Conservation (phyloP, 2,329 filamentous ascomycete species). For the Colletotrichum lupini region DNA sequence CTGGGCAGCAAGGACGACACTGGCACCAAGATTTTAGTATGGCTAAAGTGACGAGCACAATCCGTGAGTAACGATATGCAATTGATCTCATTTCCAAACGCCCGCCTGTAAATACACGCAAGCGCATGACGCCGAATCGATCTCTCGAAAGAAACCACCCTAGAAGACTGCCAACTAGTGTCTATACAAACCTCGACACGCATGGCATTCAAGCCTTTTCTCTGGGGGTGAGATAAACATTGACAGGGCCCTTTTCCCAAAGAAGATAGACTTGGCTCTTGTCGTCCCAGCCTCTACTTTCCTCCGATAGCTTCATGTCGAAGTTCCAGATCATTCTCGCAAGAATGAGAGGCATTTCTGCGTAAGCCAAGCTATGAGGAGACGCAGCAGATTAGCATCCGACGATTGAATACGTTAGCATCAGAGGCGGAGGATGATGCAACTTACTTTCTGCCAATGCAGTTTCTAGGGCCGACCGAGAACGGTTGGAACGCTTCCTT, state of each 20-base stretch:
- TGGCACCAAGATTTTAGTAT: too few relatives aligned
- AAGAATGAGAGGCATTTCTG: slow-evolving; percentile 60
- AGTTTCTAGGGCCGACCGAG: slow-evolving; percentile 59
- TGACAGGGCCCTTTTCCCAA: slow-evolving; percentile 47
- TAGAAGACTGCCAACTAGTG: too few relatives aligned
- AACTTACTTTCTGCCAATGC: slow-evolving; percentile 60
- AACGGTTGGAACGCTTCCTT: slow-evolving; percentile 59
- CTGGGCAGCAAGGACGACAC: too few relatives aligned
- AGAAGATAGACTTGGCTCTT: slow-evolving; percentile 49
- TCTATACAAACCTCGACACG: too few relatives aligned
- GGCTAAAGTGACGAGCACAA: too few relatives aligned
- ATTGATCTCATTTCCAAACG: too few relatives aligned
- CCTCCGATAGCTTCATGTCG: slow-evolving; percentile 51
- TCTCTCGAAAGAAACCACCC: too few relatives aligned
- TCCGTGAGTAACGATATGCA: too few relatives aligned
- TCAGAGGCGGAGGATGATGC: slow-evolving; percentile 39
- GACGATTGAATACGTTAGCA: not conserved
- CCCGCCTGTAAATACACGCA: too few relatives aligned
- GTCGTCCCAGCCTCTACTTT: slow-evolving; percentile 49
- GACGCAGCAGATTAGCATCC: not conserved
- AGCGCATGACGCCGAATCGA: too few relatives aligned
- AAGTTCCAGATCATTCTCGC: slow-evolving; percentile 58
- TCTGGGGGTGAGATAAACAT: slow-evolving; percentile 8
- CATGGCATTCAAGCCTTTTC: not conserved
- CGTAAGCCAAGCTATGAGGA: slow-evolving; percentile 51